Evolutionary conservation across 352 stramenopile species (phyloP), one percentile per base, ranked within the genome.

Genomic region (Vaucheria bursata): DNA sequence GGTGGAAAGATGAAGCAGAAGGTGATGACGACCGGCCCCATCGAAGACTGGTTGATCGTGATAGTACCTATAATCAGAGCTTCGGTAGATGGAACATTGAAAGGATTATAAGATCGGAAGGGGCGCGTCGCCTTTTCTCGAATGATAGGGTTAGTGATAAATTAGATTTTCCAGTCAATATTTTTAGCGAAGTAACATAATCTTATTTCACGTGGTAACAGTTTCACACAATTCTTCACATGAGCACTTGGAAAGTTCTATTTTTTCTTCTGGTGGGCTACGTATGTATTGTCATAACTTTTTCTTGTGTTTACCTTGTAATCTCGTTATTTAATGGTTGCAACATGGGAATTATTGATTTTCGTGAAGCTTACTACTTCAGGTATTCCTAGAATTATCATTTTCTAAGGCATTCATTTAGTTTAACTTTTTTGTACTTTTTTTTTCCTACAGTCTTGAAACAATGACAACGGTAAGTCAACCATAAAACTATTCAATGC

Each of bases 241-340:
- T 40, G 25, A 5, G 25, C n/a, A 73, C 67, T 2, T 64, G 31
- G 1, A 73, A 64, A 34, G 34, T 73, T 2, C 34, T 73, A 25
- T 2, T 35, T 2, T 39, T 18, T 34, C 77, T 52, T 25, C 18
- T 29, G 2, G 4, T 78, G 29, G 45, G 91, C 87, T 93, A 93
- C 85, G 66, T 93, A 18, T 31, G 79, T 34, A 78, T 90, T 53
- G 84, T 95, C 3, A 40, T 86, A 7, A 40, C 90, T 34, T 94
- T 93, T 66, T 88, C 85, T 0, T 64, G 87, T 12, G 69, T 94
- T 33, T 94, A 94, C 87, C 89, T 80, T 84, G 86, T 87, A 4
- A 88, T 91, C 8, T 85, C 87, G 1, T 2, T 4, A 0, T 25
- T 70, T 71, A 68, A 81, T 1, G 79, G 81, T 68, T 94, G 89